These are phyloP conservation scores for Neodidymelliopsis sp. DNA, from an alignment of 2,329 filamentous ascomycete species.

Conservation along the genomic window DNA sequence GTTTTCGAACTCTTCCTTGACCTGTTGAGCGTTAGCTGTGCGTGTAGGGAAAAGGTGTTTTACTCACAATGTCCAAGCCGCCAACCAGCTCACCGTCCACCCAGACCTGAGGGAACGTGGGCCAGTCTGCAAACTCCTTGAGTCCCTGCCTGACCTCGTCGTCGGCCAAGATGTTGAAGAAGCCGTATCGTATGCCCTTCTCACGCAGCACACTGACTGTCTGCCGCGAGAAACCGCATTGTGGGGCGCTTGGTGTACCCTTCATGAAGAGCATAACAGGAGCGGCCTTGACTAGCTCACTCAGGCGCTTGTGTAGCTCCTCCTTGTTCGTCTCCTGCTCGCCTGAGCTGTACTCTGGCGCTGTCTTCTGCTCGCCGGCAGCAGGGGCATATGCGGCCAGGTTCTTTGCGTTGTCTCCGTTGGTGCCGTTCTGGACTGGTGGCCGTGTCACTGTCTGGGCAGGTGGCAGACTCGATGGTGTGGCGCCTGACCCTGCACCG, in stretches of 20 bases:
- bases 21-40: conserved; percentile 59
- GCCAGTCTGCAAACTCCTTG: conserved; percentile 98
- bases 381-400: conserved; percentile 56
- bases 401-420: conserved; percentile 47
- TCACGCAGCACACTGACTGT: conserved; percentile 86
- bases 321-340: conserved; percentile 68
- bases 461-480: conserved; percentile 50
- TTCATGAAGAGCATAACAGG: conserved; percentile 99
- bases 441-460: conserved; percentile 55
- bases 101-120: conserved; percentile 96
- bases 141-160: conserved; percentile 95
- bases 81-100: conserved; percentile 89
- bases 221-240: conserved; percentile 93
- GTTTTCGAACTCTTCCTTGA: conserved; percentile 90
- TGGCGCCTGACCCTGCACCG: conserved; percentile 54
- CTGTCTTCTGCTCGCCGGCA: conserved; percentile 53
- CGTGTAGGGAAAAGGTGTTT: too few relatives aligned
- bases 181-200: conserved; percentile 92
- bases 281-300: conserved; percentile 89
- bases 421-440: conserved; percentile 47
- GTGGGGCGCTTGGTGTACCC: conserved; percentile 84
- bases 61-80: conserved; percentile 90
- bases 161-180: conserved; percentile 98
- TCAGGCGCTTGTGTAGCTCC: conserved; percentile 81
- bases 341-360: conserved; percentile 56